Evolutionary conservation across 768 basidiomycete genomes (phyloP), one percentile per base, ranked within the genome.

Genomic region (Cyclocybe aegerita): DNA sequence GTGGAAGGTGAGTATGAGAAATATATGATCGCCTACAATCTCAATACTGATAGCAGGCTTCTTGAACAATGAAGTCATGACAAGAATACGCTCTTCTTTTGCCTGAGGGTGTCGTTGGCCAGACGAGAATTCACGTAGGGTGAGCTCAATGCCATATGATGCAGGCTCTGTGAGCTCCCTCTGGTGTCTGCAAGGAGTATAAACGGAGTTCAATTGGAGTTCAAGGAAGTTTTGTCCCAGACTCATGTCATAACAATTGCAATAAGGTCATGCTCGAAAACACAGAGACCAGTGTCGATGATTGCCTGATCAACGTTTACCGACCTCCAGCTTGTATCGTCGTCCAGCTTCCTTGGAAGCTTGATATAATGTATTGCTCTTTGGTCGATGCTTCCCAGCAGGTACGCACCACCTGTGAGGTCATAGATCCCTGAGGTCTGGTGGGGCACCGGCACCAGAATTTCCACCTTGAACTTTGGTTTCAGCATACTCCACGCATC

Each of bases 251-350:
- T 73, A 38, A 77, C 59, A 38, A 76, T 51, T 2, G 65, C 75
- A 23, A 77, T 61, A 29, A 79, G 59, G 56, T 79, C 75, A 47
- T 79, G 75, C 52, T 77, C 75, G 15, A 71, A 65, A 1, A 75
- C 53, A 29, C 68, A 67, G 12, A 77, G 52, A 3, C 73, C 75
- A 53, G 77, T 68, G 54, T 79, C 76, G 29, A 79, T 62, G 46
- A 76, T 65, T 9, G 53, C 56, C 4, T 62, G 52, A 12, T 62
- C 59, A 16, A 68, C 52, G 10, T 60, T 43, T n/a, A 74, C 61
- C 29, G 39, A 51, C 31, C 52, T 60, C 72, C 73, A 75, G 12
- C 48, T 53, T 1, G 59, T 16, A 8, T 56, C 49, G 15, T 72
- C 66, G 7, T 52, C 56, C 10, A 49, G 50, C 17, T 40, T 52